phyloP scores from a whole-genome alignment of 1,284 basidiomycete genomes.

The Trichosporon asahii region DNA sequence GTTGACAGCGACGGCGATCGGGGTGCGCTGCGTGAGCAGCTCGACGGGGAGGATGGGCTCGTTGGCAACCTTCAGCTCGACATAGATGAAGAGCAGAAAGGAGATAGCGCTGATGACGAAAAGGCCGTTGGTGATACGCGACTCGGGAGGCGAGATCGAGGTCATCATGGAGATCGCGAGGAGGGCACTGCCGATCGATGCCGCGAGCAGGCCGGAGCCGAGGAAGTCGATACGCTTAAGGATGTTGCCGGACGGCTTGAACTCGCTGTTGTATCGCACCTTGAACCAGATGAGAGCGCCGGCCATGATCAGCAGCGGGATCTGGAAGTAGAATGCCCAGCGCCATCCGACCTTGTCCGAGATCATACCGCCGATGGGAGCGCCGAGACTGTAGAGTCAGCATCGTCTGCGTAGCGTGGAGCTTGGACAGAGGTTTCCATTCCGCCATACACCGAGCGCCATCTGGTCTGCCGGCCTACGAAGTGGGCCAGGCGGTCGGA shows the following conservation, averaged over 20 bases:
- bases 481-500: no score
- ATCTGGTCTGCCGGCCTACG: no score
- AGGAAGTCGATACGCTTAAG: conserved; percentile 74
- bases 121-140: conserved; percentile 64
- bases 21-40: conserved; percentile 63
- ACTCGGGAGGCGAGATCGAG: conserved; percentile 40
- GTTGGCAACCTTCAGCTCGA: conserved; percentile 68
- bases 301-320: conserved; percentile 69
- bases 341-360: conserved; percentile 77
- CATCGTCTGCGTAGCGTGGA: neutral
- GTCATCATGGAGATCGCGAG: conserved; percentile 73
- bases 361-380: conserved; percentile 82
- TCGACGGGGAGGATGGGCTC: conserved; percentile 82
- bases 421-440: no score
- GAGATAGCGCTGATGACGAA: conserved; percentile 60
- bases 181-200: conserved; percentile 67
- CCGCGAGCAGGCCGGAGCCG: conserved; percentile 73
- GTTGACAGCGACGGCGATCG: conserved; percentile 70
- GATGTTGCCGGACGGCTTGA: conserved; percentile 49
- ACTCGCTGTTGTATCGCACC: conserved; percentile 54
- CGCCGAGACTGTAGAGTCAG: conserved; percentile 64
- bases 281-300: conserved; percentile 66
- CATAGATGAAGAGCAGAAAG: conserved; percentile 62
- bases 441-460: no score
- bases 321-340: conserved; percentile 61